Base-by-base conservation (phyloP, 2,329 filamentous ascomycete genomes). In the Claviceps spartinae region DNA sequence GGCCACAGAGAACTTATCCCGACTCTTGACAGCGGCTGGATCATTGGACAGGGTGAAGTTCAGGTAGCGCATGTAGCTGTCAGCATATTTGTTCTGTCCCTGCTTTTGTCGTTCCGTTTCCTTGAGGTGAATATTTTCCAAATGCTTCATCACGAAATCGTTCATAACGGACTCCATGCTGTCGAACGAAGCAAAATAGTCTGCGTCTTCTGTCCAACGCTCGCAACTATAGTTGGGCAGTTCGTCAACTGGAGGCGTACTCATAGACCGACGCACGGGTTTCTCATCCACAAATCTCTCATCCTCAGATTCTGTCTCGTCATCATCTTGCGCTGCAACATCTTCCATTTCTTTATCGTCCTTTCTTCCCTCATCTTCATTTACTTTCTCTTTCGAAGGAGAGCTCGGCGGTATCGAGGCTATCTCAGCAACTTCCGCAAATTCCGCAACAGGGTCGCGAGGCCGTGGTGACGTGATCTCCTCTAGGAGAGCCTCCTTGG, bases 1-100 rank as follows among this genome's bases (percentile, higher is more conserved):
- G 4, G 68, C 62, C 47, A 66, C 68, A 8, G 69, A 69, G 51
- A 78, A 78, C 51, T 77, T 78, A 9, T 78, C 75, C 24, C 77
- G 70, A 55, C 74, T 79, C 59, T 76, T 78, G 16, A 74, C 62
- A 1, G 78, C 77, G 8, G 71, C 68, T 2, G 76, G 74, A 47
- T 81, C 77, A 53, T 72, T 70, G 1, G 78, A 81, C 54, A 72
- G 63, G 7, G 78, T 81, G 54, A 78, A 82, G 8, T 73, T 66
- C 3, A 81, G 67, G 54, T 82, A 82, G 1, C 62, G 60, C 40
- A 71, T 64, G 54, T 81, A 81, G 8, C 72, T 75, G 1, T 64
- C 63, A 0, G 67, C 62, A 54, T 81, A 81, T 2, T 63, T 56
- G 41, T 69, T 61, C 48, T 67, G 71, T 38, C 64, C 60, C 6